Evolutionary conservation across 2,329 filamentous ascomycete species (phyloP), one percentile per base, ranked within the genome.

Genomic region (Cordyceps cicadae): DNA sequence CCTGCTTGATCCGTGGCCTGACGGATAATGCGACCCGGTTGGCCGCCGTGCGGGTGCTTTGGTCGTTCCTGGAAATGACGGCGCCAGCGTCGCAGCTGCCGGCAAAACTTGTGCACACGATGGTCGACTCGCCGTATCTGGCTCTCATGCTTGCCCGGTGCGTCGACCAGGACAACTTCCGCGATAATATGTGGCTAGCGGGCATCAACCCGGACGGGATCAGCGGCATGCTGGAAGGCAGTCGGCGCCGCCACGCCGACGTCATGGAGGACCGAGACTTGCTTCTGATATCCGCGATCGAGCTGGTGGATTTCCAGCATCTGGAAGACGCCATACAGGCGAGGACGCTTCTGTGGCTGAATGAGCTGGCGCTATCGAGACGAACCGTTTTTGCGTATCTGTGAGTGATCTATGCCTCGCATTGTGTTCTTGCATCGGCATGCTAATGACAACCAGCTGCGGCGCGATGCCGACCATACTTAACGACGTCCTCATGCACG

Each of bases 281-380:
- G 14, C 71, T 89, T 17, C 76, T 88, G 6, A 84, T 83, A 63
- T 82, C 83, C 3, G 83, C 83, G 1, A 84, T 88, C 60, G 80
- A 83, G 67, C 75, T 88, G 48, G 81, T 88, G 11, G 86, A 89
- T 67, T 88, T 89, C 66, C 80, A 82, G 60, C 82, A 81, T 61
- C 73, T 87, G 8, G 86, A 88, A 61, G 85, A 88, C 60, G 75
- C 76, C 1, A 77, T 85, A 19, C 86, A 88, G 68, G 79, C 81
- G 49, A 77, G 83, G 15, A 82, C 77, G 17, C 72, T 89, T 3
- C 68, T 75, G 17, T 87, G 85, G 83, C 75, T 89, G 41, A 83
- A 81, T 56, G 75, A 80, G 54, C 70, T 88, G 32, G 84, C 84
- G 3, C 66, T 69, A 11, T 75, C 75, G 21, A 75, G 85, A 24